These are phyloP conservation scores for Draba incana DNA, from an alignment of 345 rosid genomes.

Conservation along the genomic window DNA sequence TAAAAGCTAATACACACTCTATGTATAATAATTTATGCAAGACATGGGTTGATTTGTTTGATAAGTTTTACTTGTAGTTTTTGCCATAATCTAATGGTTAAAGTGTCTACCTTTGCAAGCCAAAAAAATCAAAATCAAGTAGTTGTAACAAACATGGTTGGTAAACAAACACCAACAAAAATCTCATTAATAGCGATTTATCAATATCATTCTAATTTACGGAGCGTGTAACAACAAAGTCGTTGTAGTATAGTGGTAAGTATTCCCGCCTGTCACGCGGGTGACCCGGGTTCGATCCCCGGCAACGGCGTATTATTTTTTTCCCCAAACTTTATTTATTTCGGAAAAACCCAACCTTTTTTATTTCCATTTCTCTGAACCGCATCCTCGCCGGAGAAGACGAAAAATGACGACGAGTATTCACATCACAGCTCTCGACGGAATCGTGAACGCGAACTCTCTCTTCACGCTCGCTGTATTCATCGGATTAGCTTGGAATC, in stretches of 20 bases:
- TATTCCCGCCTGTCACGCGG: conserved; percentile 95
- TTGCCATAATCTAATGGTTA: conserved; percentile 3
- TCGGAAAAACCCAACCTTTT: neutral
- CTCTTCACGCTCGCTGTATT: conserved; percentile 94
- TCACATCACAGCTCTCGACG: conserved; percentile 89
- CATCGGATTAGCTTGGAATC: conserved; percentile 83
- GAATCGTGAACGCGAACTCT: conserved; percentile 80
- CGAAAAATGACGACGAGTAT: conserved; percentile 65
- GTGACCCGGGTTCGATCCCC: conserved; percentile 96
- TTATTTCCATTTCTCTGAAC: neutral
- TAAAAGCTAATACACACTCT: conserved; percentile 27
- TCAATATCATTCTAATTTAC: too few relatives aligned
- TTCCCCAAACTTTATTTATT: too few relatives aligned
- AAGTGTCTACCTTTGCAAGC: conserved; percentile 9
- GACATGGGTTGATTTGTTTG: conserved; percentile 30
- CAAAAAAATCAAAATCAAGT: neutral
- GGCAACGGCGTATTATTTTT: conserved; percentile 62
- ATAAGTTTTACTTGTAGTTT: conserved; percentile 14
- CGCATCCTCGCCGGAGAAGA: conserved; percentile 14
- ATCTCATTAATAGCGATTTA: neutral
- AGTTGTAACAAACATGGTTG: conserved; percentile 18
- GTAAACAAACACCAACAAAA: conserved; percentile 13
- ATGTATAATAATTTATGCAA: conserved; percentile 15
- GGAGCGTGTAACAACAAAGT: conserved; percentile 6
- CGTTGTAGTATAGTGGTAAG: conserved; percentile 95